Conservation (phyloP, 192 early-diverging fungal species). For the Chytriomyces hyalinus region DNA sequence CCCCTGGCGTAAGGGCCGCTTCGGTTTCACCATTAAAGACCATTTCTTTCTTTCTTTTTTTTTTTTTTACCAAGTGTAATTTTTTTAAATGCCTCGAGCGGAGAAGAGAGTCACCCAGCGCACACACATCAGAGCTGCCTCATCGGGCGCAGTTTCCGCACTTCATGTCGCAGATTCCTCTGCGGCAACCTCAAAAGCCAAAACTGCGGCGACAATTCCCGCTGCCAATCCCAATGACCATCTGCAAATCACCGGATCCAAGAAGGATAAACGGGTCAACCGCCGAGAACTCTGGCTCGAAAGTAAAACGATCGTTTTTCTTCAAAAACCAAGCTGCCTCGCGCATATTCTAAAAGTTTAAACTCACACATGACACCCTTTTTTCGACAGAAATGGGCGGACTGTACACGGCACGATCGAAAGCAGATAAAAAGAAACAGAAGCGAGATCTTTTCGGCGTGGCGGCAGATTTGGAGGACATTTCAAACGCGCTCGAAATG, state of each 20-base stretch:
- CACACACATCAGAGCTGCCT: background rate
- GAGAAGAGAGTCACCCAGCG: background rate
- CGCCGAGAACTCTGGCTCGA: slow-evolving; percentile 24
- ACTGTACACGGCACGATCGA: background rate
- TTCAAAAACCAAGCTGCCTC: background rate
- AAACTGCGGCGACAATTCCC: background rate
- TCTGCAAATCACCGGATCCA: background rate
- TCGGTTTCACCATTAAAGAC: no score
- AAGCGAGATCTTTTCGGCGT: slow-evolving; percentile 18
- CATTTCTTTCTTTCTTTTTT: background rate
- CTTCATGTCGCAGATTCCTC: no score
- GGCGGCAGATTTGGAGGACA: slow-evolving; percentile 19
- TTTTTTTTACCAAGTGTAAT: background rate
- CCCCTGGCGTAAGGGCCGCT: no score
- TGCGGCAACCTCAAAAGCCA: no score
- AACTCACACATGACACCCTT: background rate
- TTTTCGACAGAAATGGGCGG: slow-evolving; percentile 17
- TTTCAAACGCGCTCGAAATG: background rate
- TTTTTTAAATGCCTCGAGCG: background rate
- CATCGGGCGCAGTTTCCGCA: background rate
- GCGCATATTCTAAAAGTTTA: background rate
- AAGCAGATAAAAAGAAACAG: slow-evolving; percentile 15
- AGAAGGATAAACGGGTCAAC: slow-evolving; percentile 6
- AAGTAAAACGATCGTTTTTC: slow-evolving; percentile 5
- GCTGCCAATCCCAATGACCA: slow-evolving; percentile 2